Evolutionary conservation across 306 rosid species (phyloP), one percentile per base, ranked within the genome.

Genomic region (Dalbergia oliveri): DNA sequence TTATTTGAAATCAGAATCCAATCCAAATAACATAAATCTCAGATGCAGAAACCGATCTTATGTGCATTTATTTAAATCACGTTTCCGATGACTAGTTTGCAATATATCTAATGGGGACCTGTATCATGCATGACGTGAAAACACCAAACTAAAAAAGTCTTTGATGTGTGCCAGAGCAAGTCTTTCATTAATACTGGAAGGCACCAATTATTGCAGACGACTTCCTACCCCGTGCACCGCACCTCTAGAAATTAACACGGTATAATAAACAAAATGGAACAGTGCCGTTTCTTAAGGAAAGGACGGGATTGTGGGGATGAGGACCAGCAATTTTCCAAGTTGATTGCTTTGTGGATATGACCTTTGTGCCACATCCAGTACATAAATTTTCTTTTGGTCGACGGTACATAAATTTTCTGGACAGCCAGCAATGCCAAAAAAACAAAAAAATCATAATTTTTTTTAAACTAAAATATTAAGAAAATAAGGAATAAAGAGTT

Each of bases 81-180:
- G 15, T 19, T 62, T 69, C 43, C 43, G 74, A 74, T 73, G 82
- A 75, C 87, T 84, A 57, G 81, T 87, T 89, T 85, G 33, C 75
- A 51, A 72, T n/a, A n/a, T n/a, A n/a, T 65, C 18, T 39, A 56
- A 72, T 78, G 23, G 80, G 88, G 72, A 43, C 88, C 79, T 83
- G 69, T 71, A 23, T 67, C 16, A 31, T 50, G 69, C 21, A 51
- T 69, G 86, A 85, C 68, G 84, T 77, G 87, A 81, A 86, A 67
- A 23, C 72, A 71, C 87, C 70, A 68, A 77, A 79, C 65, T 47
- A 54, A 72, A 49, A 56, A 74, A 59, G 85, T 79, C 84, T 56
- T 45, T 37, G 75, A 88, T 69, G 51, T 70, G 54, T 19, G 61
- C 76, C 34, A 39, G 43, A 43, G 76, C 81, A 61, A 60, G 23